phyloP scores from a whole-genome alignment of 805 yeast genomes.

The Hanseniaspora lindneri region DNA sequence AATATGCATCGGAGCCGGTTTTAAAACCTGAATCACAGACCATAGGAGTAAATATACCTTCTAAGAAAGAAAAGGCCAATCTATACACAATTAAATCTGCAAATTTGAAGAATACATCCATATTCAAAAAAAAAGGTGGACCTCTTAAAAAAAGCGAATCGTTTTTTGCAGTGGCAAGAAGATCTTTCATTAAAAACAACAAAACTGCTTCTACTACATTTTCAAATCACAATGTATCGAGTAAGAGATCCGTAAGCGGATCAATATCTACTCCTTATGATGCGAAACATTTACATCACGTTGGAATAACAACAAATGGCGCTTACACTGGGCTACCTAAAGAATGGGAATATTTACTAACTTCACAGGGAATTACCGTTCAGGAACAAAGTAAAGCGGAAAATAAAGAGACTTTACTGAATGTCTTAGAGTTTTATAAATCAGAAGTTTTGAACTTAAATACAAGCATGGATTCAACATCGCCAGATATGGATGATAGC shows the following conservation, averaged over 20 bases:
- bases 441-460: constrained; percentile 38
- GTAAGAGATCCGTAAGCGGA: constrained; percentile 22
- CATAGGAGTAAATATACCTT: no score
- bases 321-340: constrained; percentile 84
- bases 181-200: constrained; percentile 22
- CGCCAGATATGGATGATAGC: constrained; percentile 20
- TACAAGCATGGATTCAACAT: constrained; percentile 33
- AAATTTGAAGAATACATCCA: no score
- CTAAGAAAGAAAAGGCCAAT: no score
- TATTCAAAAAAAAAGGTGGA: background rate
- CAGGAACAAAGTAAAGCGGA: constrained; percentile 62
- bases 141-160: constrained; percentile 43
- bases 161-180: constrained; percentile 33
- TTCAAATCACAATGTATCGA: constrained; percentile 16
- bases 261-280: constrained; percentile 86
- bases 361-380: constrained; percentile 76
- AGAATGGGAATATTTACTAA: constrained; percentile 77
- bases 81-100: no score
- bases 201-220: constrained; percentile 28
- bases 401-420: constrained; percentile 89
- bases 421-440: constrained; percentile 76
- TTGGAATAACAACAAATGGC: constrained; percentile 79
- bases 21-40: no score
- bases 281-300: constrained; percentile 84
- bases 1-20: no score